phyloP scores from a whole-genome alignment of 768 basidiomycete species.

The Coprinopsis cinerea region DNA sequence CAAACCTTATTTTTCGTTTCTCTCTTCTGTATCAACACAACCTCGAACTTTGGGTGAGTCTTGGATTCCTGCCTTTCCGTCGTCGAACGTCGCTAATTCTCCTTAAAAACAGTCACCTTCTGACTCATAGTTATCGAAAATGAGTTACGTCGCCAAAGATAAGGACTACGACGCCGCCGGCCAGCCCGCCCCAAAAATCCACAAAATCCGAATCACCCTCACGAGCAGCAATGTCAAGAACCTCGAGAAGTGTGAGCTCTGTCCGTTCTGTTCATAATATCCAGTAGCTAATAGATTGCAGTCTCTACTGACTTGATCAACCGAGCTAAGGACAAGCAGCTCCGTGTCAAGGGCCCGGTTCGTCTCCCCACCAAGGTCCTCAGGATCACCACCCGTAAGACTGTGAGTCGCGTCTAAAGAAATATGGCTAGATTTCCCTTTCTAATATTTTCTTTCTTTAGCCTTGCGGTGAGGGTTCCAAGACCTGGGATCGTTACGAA shows the following conservation, averaged over 20 bases:
- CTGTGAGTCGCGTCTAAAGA: conserved; percentile 46
- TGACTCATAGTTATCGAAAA: conserved; percentile 62
- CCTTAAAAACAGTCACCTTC: conserved; percentile 92
- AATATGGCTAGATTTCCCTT: neutral
- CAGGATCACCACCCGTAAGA: conserved; percentile 99
- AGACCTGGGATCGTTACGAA: conserved; percentile 99
- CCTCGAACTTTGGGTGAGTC: conserved; percentile 40
- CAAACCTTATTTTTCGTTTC: conserved; percentile 33
- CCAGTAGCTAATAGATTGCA: conserved; percentile 24
- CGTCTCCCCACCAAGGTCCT: conserved; percentile 98
- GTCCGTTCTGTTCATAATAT: conserved; percentile 16
- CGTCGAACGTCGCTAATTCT: too few relatives aligned
- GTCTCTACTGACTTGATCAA: conserved; percentile 96
- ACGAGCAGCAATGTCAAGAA: conserved; percentile 97
- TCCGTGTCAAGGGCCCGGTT: conserved; percentile 98
- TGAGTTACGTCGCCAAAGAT: conserved; percentile 99
- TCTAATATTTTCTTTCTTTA: conserved; percentile 25
- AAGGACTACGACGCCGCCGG: conserved; percentile 97
- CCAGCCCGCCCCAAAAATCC: conserved; percentile 82
- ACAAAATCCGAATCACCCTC: conserved; percentile 99
- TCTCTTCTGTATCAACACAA: conserved; percentile 33
- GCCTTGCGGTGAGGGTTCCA: conserved; percentile 99
- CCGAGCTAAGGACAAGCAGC: conserved; percentile 99
- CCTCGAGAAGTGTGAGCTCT: conserved; percentile 85
- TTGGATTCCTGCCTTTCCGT: conserved; percentile 8